Evolutionary conservation across 345 rosid genomes (phyloP).

Genomic region (Boechera stricta): DNA sequence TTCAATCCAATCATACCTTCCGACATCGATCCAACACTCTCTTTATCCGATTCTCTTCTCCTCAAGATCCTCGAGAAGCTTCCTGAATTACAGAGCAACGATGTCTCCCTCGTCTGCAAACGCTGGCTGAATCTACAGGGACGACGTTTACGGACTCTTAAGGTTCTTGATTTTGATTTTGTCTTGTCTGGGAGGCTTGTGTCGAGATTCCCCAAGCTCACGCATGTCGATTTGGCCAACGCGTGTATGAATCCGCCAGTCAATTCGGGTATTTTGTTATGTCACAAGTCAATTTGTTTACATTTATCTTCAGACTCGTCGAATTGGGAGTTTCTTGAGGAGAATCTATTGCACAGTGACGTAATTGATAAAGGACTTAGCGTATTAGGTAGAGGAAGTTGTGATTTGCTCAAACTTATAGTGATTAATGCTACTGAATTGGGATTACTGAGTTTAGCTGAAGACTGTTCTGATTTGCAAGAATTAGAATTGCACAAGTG

Average conservation of each 20-base stretch:
- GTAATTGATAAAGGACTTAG: conserved; percentile 65
- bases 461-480: conserved; percentile 66
- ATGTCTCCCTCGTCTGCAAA: conserved; percentile 74
- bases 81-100: conserved; percentile 57
- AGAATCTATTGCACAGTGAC: conserved; percentile 57
- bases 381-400: conserved; percentile 59
- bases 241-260: conserved; percentile 57
- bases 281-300: conserved; percentile 50
- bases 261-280: conserved; percentile 60
- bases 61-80: conserved; percentile 65
- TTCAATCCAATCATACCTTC: conserved; percentile 16
- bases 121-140: conserved; percentile 89
- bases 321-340: conserved; percentile 53
- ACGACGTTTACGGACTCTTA: conserved; percentile 58
- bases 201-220: conserved; percentile 70
- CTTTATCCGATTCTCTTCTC: conserved; percentile 73
- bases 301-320: conserved; percentile 46
- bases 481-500: conserved; percentile 84
- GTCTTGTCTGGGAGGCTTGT: conserved; percentile 67
- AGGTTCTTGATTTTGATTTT: conserved; percentile 69
- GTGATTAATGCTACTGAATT: conserved; percentile 70
- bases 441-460: conserved; percentile 66
- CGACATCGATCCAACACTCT: conserved; percentile 64
- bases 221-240: conserved; percentile 54
- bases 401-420: conserved; percentile 71